Evolutionary conservation across 164 flowering plant species (phyloP), one percentile per base, ranked within the genome.

Genomic region (Saururus chinensis): DNA sequence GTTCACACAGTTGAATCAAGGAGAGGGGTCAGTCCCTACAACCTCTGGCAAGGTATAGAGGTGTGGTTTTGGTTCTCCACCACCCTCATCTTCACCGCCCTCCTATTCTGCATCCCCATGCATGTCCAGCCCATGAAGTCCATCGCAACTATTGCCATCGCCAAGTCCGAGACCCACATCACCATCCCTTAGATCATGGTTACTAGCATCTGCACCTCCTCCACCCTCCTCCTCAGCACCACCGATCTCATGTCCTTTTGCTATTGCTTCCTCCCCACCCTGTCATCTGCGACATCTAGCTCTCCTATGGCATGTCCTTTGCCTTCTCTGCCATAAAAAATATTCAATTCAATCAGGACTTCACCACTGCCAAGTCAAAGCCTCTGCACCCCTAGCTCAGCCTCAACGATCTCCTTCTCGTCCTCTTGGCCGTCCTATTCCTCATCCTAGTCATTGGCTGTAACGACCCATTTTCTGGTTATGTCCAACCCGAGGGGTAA

Each of bases 81-180:
- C 53, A 89, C 93, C 37, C 87, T 89, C 49, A 81, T 85, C 76
- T 86, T 87, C 88, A 87, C 95, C 23, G 78, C 77, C 51, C 64
- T 81, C 54, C 82, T 89, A 67, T 89, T 85, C 76, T 80, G 81
- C 64, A 63, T 82, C 66, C 97, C 97, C 56, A 89, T 89, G 97
- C 97, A 95, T 26, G 97, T 89, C 63, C 95, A 89, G 59, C 97
- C 97, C 65, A 89, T 89, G 97, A 89, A 89, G 66, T 84, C 95
- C 71, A 87, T 89, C 62, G 97, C 97, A 26, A 86, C 97, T 64
- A 93, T 87, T 67, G 96, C 96, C 66, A 77, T 87, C 68, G 63
- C 92, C 66, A 88, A 87, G 51, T 64, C 81, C 40, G 80, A 64
- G 25, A 60, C 83, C 19, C 85, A 73, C 61, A 83, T 87, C 71